Evolutionary conservation across 139 green algal genomes (phyloP).

Genomic region (Picochlorum sp.): DNA sequence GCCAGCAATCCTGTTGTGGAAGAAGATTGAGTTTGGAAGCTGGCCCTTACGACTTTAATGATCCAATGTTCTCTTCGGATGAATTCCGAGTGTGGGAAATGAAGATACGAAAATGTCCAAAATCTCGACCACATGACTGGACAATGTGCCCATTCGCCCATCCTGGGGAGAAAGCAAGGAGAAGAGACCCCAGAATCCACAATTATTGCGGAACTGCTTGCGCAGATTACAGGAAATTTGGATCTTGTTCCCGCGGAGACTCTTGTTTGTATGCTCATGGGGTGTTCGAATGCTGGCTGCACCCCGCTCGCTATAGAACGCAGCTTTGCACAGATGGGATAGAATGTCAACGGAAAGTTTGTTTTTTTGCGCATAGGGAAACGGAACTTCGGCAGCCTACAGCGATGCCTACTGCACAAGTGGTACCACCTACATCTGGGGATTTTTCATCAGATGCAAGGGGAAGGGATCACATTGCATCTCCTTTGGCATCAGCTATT

Average conservation of each 20-base stretch:
- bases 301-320: slow-evolving; percentile 82
- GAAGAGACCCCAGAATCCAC: slow-evolving; percentile 54
- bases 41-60: slow-evolving; percentile 2
- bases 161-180: slow-evolving; percentile 65
- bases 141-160: slow-evolving; percentile 35
- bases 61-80: slow-evolving; percentile 14
- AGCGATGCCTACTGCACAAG: slow-evolving; percentile 16
- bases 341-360: slow-evolving; percentile 78
- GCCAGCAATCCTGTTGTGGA: neutral
- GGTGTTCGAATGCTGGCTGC: slow-evolving; percentile 97
- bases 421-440: neutral
- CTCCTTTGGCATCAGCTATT: neutral
- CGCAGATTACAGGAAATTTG: slow-evolving; percentile 77
- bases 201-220: slow-evolving; percentile 72
- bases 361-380: slow-evolving; percentile 93
- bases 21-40: neutral
- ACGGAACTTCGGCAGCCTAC: slow-evolving; percentile 57
- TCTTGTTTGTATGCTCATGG: slow-evolving; percentile 86
- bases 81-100: slow-evolving; percentile 27
- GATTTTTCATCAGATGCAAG: neutral
- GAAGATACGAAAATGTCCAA: slow-evolving; percentile 13
- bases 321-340: slow-evolving; percentile 90
- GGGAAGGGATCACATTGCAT: neutral
- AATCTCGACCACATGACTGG: slow-evolving; percentile 49
- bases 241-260: slow-evolving; percentile 69